Conservation (phyloP, 2,329 filamentous ascomycete species). For the Talaromyces sp. region DNA sequence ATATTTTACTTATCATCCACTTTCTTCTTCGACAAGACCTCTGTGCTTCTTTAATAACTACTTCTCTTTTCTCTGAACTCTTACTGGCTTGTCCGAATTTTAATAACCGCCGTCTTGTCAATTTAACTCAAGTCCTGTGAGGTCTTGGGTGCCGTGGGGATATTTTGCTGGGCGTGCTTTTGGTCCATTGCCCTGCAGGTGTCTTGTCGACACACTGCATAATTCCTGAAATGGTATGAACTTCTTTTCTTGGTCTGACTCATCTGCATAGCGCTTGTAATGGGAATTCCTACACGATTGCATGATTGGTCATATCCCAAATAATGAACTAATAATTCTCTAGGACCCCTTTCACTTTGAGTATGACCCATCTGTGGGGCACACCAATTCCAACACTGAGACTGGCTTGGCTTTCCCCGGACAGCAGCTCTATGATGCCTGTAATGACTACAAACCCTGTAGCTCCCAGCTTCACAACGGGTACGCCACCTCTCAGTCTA, state of each 20-base stretch:
- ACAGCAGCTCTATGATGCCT: not conserved
- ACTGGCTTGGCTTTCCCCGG: not conserved
- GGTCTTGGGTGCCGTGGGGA: not conserved
- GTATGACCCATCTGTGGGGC: not conserved
- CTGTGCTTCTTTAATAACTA: not conserved
- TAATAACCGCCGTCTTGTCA: not conserved
- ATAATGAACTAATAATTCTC: not conserved
- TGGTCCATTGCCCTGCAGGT: not conserved
- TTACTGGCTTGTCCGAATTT: not conserved
- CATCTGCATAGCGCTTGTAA: not conserved
- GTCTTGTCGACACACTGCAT: not conserved
- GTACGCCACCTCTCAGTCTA: not conserved
- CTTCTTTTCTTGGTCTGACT: not conserved
- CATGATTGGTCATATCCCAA: not conserved
- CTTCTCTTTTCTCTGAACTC: not conserved
- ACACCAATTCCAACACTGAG: not conserved
- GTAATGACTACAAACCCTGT: not conserved
- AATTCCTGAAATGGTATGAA: not conserved
- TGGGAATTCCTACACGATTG: not conserved
- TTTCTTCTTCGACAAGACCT: not conserved
- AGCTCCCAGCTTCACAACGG: not conserved
- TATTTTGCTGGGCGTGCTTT: not conserved
- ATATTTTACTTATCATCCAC: not conserved
- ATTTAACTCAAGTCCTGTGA: not conserved
- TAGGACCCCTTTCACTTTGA: slow-evolving; percentile 10